Conservation (phyloP, 208 protist genomes). For the Crithidia brevicula region DNA sequence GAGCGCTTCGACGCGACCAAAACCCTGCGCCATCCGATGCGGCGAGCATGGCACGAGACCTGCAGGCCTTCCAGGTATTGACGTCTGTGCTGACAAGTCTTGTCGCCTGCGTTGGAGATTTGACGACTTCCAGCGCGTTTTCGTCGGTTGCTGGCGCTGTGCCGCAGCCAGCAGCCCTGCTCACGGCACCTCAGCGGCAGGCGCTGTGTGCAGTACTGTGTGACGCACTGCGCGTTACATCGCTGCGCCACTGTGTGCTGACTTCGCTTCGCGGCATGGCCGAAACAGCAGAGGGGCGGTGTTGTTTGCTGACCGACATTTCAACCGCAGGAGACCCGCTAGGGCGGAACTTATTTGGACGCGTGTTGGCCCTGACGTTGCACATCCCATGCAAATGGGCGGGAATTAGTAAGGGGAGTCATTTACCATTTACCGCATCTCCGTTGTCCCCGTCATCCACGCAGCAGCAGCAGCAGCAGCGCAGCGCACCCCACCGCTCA, state of each 20-base stretch:
- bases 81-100: constrained; percentile 58
- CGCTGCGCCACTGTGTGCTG: constrained; percentile 38
- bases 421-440: too few species aligned
- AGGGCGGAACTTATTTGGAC: constrained; percentile 69
- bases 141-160: neutral
- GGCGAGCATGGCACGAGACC: constrained; percentile 17
- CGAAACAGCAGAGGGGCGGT: constrained; percentile 49
- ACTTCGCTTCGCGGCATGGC: constrained; percentile 37
- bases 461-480: neutral
- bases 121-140: neutral
- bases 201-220: constrained; percentile 41
- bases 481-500: too few species aligned
- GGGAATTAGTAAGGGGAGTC: too few species aligned
- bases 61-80: constrained; percentile 38
- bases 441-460: neutral
- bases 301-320: constrained; percentile 67
- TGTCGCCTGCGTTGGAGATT: constrained; percentile 31
- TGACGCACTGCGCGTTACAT: constrained; percentile 37
- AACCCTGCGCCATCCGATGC: neutral
- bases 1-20: neutral
- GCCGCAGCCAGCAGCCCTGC: neutral
- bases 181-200: constrained; percentile 23
- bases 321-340: constrained; percentile 50
- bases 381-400: constrained; percentile 31
- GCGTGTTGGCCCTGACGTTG: constrained; percentile 61